A percentile compares a stretch with the other conserved stretches of the same genome.
Conservation (phyloP, 805 yeast species). For the Ogataea paraovalis region DNA sequence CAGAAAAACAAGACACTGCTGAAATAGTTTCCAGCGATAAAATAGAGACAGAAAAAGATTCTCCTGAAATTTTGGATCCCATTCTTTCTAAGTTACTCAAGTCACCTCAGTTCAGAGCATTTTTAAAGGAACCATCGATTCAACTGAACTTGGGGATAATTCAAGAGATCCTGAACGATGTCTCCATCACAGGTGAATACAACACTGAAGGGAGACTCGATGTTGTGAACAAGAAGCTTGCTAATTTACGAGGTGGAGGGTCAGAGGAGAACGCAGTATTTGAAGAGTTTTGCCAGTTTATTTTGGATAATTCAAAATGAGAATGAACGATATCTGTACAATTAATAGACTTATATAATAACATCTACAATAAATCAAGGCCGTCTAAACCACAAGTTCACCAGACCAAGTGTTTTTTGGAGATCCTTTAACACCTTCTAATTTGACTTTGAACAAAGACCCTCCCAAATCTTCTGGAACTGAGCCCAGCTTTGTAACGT, state of each 20-base stretch:
- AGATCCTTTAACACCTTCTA: slow-evolving; percentile 34
- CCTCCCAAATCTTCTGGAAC: slow-evolving; percentile 54
- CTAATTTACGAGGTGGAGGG: slow-evolving; percentile 61
- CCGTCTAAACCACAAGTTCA: slow-evolving; percentile 12
- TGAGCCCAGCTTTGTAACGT: slow-evolving; percentile 26
- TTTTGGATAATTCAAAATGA: slow-evolving; percentile 24
- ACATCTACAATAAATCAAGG: no score
- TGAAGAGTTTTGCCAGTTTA: slow-evolving; percentile 59
- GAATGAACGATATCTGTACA: background rate
- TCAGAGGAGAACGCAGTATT: slow-evolving; percentile 60
- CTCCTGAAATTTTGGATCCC: slow-evolving; percentile 13
- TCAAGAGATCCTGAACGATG: slow-evolving; percentile 44
- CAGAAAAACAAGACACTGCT: background rate
- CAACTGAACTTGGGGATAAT: slow-evolving; percentile 52
- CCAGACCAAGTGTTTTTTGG: slow-evolving; percentile 29
- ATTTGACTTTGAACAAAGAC: slow-evolving; percentile 44
- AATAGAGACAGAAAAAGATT: background rate
- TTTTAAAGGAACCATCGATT: slow-evolving; percentile 50
- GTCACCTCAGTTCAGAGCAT: slow-evolving; percentile 41
- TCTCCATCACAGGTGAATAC: slow-evolving; percentile 44
- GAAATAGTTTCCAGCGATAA: background rate
- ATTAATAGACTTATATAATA: no score
- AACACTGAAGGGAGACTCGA: slow-evolving; percentile 51
- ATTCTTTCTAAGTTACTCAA: slow-evolving; percentile 29
- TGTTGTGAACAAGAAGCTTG: slow-evolving; percentile 57